Percentiles rank a stretch among this genome's conserved stretches.
These are phyloP conservation scores for Chrysochromulina tobinii DNA, from an alignment of 78 protist species.

Conservation along the genomic window DNA sequence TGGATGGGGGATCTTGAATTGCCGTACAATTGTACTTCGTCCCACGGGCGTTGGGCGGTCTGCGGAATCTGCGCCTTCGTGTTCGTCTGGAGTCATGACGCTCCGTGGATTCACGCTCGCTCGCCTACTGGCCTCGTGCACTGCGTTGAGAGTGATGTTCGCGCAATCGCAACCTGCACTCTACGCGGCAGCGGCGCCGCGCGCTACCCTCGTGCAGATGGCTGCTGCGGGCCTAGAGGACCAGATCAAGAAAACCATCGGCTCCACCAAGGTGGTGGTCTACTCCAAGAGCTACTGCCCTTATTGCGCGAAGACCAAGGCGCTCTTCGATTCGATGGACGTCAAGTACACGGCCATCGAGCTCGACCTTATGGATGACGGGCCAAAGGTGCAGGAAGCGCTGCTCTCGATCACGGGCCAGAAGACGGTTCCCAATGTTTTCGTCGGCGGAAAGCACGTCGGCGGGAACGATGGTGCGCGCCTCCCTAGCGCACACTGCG, in stretches of 20 bases:
- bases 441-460: slow-evolving; percentile 9
- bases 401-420: background rate
- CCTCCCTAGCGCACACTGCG: no score
- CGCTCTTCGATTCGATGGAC: background rate
- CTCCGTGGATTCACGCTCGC: no score
- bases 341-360: background rate
- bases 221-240: background rate
- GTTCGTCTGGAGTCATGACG: no score
- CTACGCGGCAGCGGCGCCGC: no score
- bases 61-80: no score
- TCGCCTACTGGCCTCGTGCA: no score
- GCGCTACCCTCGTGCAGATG: no score
- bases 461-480: slow-evolving; percentile 37
- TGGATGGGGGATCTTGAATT: no score
- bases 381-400: background rate
- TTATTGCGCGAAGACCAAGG: slow-evolving; percentile 24
- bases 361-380: background rate
- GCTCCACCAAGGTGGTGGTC: background rate
- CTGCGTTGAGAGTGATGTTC: no score
- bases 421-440: slow-evolving; percentile 38
- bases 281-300: slow-evolving; percentile 40
- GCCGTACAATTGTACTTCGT: no score
- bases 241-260: background rate
- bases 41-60: no score
- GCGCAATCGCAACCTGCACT: no score